Conservation (phyloP, 805 yeast genomes). For the Blastobotrys muscicola region DNA sequence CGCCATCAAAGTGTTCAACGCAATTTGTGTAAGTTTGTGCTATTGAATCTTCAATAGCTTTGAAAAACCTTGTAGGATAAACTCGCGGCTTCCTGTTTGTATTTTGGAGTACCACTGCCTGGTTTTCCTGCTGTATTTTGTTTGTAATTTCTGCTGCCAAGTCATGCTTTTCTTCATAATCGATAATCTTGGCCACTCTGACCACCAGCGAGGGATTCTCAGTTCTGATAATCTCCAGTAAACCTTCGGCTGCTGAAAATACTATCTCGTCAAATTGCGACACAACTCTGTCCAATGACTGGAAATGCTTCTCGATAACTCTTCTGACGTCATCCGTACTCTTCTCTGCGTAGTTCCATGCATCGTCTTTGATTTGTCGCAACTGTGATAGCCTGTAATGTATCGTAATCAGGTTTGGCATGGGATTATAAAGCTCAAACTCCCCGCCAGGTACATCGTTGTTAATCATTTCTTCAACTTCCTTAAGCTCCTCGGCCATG, state of each 20-base stretch:
- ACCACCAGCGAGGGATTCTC: conserved; percentile 60
- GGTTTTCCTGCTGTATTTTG: conserved; percentile 23
- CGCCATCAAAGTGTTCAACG: conserved; percentile 42
- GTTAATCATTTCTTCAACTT: conserved; percentile 46
- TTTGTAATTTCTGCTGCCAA: conserved; percentile 34
- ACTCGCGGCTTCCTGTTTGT: conserved; percentile 34
- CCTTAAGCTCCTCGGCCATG: conserved; percentile 41
- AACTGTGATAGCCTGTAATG: conserved; percentile 65
- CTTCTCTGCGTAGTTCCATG: conserved; percentile 43
- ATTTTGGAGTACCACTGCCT: neutral
- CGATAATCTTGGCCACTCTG: conserved; percentile 66
- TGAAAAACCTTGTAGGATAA: conserved; percentile 52
- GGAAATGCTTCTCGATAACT: conserved; percentile 49
- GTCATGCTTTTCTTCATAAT: conserved; percentile 74
- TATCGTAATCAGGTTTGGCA: conserved; percentile 50
- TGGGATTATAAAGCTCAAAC: conserved; percentile 35
- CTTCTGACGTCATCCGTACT: conserved; percentile 57
- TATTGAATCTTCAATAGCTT: conserved; percentile 50
- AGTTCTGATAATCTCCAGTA: conserved; percentile 65
- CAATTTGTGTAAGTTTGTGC: conserved; percentile 60
- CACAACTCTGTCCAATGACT: conserved; percentile 40
- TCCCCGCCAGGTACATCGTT: conserved; percentile 29
- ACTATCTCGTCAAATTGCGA: conserved; percentile 52
- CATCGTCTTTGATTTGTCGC: conserved; percentile 71
- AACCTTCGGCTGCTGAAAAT: conserved; percentile 53